These are phyloP conservation scores for Paramecium bursaria DNA, from an alignment of 73 alveolate genomes.

Conservation along the genomic window DNA sequence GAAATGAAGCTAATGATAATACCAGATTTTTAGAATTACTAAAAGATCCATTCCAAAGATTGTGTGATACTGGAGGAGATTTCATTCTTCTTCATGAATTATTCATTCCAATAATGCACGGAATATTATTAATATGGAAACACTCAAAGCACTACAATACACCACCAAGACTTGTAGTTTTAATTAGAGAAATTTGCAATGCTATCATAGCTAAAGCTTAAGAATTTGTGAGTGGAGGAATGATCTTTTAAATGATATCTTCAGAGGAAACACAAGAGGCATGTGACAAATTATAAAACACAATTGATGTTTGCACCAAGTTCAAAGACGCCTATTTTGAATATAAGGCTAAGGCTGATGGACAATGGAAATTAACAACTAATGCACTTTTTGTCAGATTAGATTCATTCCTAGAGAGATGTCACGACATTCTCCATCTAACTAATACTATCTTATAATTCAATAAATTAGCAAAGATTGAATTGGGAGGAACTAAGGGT, in stretches of 20 bases:
- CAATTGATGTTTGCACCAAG: slow-evolving; percentile 94
- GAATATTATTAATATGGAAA: slow-evolving; percentile 97
- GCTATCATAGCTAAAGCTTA: slow-evolving; percentile 94
- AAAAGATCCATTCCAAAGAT: slow-evolving; percentile 86
- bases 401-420: slow-evolving; percentile 99
- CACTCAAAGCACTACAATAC: slow-evolving; percentile 95
- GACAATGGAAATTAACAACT: slow-evolving; percentile 98
- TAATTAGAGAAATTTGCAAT: slow-evolving; percentile 97
- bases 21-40: slow-evolving; percentile 68
- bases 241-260: slow-evolving; percentile 94
- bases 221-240: slow-evolving; percentile 92
- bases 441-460: slow-evolving; percentile 98
- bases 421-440: slow-evolving; percentile 99
- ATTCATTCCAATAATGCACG: slow-evolving; percentile 98
- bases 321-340: slow-evolving; percentile 97
- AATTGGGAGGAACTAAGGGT: slow-evolving; percentile 99
- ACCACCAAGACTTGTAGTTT: slow-evolving; percentile 96
- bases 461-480: slow-evolving; percentile 97
- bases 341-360: slow-evolving; percentile 91
- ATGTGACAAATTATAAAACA: slow-evolving; percentile 89
- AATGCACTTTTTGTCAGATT: slow-evolving; percentile 99
- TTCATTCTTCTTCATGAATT: slow-evolving; percentile 95
- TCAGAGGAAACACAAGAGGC: slow-evolving; percentile 98
- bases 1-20: slow-evolving; percentile 96
- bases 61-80: slow-evolving; percentile 82